Conservation (phyloP, 345 rosid species). For the Ceriops decandra region DNA sequence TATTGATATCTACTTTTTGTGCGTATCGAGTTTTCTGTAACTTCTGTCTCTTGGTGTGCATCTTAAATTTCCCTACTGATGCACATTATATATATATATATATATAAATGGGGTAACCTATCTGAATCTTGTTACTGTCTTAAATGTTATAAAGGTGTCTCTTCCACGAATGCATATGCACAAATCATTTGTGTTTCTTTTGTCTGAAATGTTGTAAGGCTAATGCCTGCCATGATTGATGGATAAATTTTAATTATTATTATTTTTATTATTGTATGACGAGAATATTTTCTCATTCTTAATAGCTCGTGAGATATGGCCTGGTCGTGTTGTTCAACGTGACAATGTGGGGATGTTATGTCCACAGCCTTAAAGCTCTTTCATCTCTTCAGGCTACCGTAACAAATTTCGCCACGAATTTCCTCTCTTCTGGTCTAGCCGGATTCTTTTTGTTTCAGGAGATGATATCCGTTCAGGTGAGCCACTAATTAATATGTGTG, state of each 20-base stretch:
- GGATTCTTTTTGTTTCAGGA: constrained; percentile 74
- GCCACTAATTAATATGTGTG: not conserved
- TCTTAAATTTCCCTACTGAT: too few relatives aligned
- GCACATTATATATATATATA: too few relatives aligned
- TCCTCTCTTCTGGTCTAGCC: constrained; percentile 77
- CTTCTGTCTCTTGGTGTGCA: too few relatives aligned
- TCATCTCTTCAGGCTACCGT: constrained; percentile 85
- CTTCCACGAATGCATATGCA: too few relatives aligned
- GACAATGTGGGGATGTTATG: constrained; percentile 90
- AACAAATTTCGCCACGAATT: constrained; percentile 79
- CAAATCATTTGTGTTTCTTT: too few relatives aligned
- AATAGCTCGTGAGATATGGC: constrained; percentile 56
- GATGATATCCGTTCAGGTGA: constrained; percentile 52
- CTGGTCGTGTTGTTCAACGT: constrained; percentile 61
- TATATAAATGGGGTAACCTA: too few relatives aligned
- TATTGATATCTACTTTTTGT: too few relatives aligned
- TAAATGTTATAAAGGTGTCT: too few relatives aligned
- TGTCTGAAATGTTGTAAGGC: too few relatives aligned
- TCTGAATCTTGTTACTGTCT: too few relatives aligned
- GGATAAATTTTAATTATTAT: not conserved
- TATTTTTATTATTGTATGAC: not conserved
- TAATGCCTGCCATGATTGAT: not conserved
- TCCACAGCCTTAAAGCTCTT: constrained; percentile 83
- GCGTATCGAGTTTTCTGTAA: too few relatives aligned
- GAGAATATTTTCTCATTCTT: not conserved